phyloP scores from a whole-genome alignment of 108 stramenopile genomes.

The Cyclostephanos tholiformis region DNA sequence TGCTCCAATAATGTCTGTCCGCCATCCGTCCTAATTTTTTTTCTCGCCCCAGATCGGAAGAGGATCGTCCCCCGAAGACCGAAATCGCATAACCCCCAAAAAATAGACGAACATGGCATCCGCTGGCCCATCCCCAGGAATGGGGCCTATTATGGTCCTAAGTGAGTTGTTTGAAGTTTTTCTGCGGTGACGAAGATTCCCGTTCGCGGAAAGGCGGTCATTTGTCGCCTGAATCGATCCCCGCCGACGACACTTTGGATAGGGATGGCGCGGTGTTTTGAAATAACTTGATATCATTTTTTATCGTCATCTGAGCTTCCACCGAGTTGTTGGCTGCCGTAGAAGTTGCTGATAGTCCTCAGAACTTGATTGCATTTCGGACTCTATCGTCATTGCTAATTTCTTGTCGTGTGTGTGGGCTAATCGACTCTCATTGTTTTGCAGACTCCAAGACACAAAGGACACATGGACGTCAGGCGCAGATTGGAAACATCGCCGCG shows the following conservation, averaged over 20 bases:
- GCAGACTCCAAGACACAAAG: slow-evolving; percentile 94
- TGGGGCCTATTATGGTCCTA: slow-evolving; percentile 84
- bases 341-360: background rate
- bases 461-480: slow-evolving; percentile 95
- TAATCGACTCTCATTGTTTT: slow-evolving; percentile 41
- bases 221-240: background rate
- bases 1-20: background rate
- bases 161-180: slow-evolving; percentile 67
- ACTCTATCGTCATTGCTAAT: slow-evolving; percentile 6
- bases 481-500: slow-evolving; percentile 96
- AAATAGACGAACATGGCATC: slow-evolving; percentile 32
- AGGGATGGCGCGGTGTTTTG: background rate
- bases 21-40: background rate
- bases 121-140: slow-evolving; percentile 38
- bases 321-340: background rate
- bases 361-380: slow-evolving; percentile 4
- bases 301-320: background rate
- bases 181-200: background rate
- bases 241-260: background rate
- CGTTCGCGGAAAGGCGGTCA: background rate
- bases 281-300: background rate
- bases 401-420: background rate
- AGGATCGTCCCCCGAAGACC: background rate
- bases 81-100: background rate
- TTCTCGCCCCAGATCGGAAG: background rate